Base-by-base conservation (phyloP, 768 basidiomycete species). In the Rhizopogon salebrosus region DNA sequence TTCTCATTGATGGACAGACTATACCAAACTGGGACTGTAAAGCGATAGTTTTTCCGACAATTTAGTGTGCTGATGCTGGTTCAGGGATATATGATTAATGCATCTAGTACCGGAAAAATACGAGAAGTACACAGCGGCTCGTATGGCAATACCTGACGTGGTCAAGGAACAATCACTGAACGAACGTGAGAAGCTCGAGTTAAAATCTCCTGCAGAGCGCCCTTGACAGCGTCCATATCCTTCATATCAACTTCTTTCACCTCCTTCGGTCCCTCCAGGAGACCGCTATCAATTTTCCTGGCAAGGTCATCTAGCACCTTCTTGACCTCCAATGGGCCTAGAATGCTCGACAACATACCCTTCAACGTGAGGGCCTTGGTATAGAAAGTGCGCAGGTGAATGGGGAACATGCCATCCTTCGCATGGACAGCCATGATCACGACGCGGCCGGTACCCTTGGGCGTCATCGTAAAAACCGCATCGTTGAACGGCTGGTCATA, bases 371-470 rank as follows among this genome's bases (percentile, higher is more conserved):
- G 23, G 8, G 61, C 57, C 29, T 66, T 66, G n/a, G 61, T 61
- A 39, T 68, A 68, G 38, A 70, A 64, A 0, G 65, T 56, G 10
- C 68, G 68, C 58, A 71, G n/a, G 38, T 67, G 41, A 42, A 70
- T 40, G 0, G 63, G 60, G 48, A 70, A 70, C 49, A 64, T 7
- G 24, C 65, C 65, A 10, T 70, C 69, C 22, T 64, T 61, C 9
- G 70, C 57, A 29, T 70, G 68, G 1, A 62, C 69, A 13, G 68
- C 70, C 68, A 70, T 70, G 6, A 68, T 65, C 35, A 70, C 63
- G 6, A 62, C 70, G 8, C 70, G 67, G 0, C 70, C 70, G 6
- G 68, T 57, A 8, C 67, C 67, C 2, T 59, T 39, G 0, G 67
- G 67, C 2, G 56, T 70, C 68, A 70, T 71, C 3, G 63, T 70